phyloP scores from a whole-genome alignment of 2,329 filamentous ascomycete species.

The Aspergillus udagawae region DNA sequence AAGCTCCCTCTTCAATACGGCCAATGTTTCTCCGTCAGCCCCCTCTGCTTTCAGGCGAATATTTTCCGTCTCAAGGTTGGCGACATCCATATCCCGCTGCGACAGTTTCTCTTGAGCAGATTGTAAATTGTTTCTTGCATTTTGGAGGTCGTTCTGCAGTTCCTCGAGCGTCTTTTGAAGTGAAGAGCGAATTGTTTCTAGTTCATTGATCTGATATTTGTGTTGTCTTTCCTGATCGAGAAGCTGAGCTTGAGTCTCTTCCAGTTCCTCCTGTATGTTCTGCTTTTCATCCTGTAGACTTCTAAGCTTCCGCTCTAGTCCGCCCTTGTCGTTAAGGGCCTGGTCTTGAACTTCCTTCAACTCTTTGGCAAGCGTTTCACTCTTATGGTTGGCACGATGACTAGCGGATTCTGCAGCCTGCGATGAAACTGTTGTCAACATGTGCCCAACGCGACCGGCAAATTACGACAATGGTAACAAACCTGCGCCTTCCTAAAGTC shows the following conservation, averaged over 20 bases:
- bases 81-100: conserved; percentile 67
- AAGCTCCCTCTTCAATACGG: conserved; percentile 80
- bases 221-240: conserved; percentile 65
- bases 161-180: conserved; percentile 54
- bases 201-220: conserved; percentile 55
- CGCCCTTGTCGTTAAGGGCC: conserved; percentile 52
- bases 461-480: conserved; percentile 2
- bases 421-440: not conserved
- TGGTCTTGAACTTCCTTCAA: conserved; percentile 53
- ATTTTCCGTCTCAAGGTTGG: conserved; percentile 75
- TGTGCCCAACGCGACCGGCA: not conserved
- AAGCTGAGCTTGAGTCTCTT: conserved; percentile 74
- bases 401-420: conserved; percentile 51
- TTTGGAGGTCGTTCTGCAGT: conserved; percentile 51
- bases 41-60: conserved; percentile 79
- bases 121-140: conserved; percentile 53
- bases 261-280: conserved; percentile 72
- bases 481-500: conserved; percentile 69
- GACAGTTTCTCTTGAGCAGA: conserved; percentile 63
- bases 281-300: conserved; percentile 66
- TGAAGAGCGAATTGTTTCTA: conserved; percentile 57
- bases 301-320: conserved; percentile 53
- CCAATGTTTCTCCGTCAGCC: conserved; percentile 79
- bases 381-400: conserved; percentile 51
- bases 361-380: conserved; percentile 52